Evolutionary conservation across 2,329 filamentous ascomycete species (phyloP).

Genomic region (Talaromyces verruculosus): DNA sequence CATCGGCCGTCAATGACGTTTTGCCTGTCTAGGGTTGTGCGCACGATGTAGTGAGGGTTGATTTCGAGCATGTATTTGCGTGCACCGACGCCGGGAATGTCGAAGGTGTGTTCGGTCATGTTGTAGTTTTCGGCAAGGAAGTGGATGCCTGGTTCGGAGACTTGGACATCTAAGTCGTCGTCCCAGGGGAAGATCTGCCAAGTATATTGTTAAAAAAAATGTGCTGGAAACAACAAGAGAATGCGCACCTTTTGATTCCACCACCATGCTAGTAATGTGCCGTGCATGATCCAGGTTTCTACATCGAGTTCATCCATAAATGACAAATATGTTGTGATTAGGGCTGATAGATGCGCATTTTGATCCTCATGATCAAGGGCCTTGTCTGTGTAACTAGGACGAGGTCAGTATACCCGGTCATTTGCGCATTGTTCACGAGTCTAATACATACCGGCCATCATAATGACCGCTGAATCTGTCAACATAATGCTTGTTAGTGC

Average conservation of each 20-base stretch:
- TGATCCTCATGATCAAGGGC: slow-evolving; percentile 51
- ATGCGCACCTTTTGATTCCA: slow-evolving; percentile 55
- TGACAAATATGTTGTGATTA: slow-evolving; percentile 57
- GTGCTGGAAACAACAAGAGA: not conserved
- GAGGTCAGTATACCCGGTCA: not conserved
- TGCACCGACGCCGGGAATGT: slow-evolving; percentile 37
- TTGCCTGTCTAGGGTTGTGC: slow-evolving; percentile 46
- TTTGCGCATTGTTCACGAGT: not conserved
- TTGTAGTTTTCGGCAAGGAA: slow-evolving; percentile 61
- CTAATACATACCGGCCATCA: slow-evolving; percentile 47
- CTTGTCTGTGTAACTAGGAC: slow-evolving; percentile 48
- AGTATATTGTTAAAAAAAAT: not conserved
- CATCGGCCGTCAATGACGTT: slow-evolving; percentile 63
- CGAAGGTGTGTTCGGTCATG: slow-evolving; percentile 58
- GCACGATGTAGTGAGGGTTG: slow-evolving; percentile 56
- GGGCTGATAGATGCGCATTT: slow-evolving; percentile 48
- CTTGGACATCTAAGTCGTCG: slow-evolving; percentile 60
- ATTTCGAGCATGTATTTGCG: slow-evolving; percentile 58
- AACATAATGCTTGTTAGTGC: not conserved
- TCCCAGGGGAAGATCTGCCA: slow-evolving; percentile 60
- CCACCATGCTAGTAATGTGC: slow-evolving; percentile 62
- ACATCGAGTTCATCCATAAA: slow-evolving; percentile 58
- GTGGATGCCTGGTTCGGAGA: slow-evolving; percentile 56
- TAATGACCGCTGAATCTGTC: slow-evolving; percentile 56
- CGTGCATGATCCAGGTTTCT: slow-evolving; percentile 65